Conservation (phyloP, 2,329 filamentous ascomycete genomes). For the Pestalotiopsis sp. region DNA sequence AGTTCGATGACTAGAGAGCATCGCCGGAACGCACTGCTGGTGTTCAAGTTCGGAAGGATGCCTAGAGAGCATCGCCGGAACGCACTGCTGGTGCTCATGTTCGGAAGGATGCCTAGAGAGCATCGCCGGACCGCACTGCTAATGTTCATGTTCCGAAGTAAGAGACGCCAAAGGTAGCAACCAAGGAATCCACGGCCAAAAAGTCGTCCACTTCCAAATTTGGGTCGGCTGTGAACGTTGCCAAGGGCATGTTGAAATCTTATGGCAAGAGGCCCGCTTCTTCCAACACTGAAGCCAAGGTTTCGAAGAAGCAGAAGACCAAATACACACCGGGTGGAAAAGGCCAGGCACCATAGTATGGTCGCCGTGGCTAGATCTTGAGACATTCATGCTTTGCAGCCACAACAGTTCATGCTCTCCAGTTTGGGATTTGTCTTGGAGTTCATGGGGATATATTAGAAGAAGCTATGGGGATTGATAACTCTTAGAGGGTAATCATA, state of each 20-base stretch:
- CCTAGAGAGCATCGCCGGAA: constrained; percentile 51
- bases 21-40: neutral
- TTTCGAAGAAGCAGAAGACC: neutral
- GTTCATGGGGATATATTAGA: neutral
- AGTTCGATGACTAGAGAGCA: constrained; percentile 79
- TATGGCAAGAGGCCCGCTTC: neutral
- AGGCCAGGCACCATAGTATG: neutral
- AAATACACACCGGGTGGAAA: neutral
- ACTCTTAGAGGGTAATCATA: neutral
- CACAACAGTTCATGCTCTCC: neutral
- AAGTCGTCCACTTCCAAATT: neutral
- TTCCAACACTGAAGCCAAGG: neutral
- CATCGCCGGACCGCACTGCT: neutral
- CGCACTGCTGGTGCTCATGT: neutral
- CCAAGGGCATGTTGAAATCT: neutral
- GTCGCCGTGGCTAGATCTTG: neutral
- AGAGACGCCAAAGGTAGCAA: neutral
- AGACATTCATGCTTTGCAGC: neutral
- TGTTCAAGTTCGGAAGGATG: constrained; percentile 50
- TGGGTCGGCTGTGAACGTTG: neutral
- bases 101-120: constrained; percentile 65
- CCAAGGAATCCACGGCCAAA: neutral
- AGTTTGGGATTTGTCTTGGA: neutral
- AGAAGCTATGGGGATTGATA: neutral
- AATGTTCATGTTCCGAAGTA: neutral